Conservation (phyloP, 441 rosid genomes). For the Adansonia rubrostipa region DNA sequence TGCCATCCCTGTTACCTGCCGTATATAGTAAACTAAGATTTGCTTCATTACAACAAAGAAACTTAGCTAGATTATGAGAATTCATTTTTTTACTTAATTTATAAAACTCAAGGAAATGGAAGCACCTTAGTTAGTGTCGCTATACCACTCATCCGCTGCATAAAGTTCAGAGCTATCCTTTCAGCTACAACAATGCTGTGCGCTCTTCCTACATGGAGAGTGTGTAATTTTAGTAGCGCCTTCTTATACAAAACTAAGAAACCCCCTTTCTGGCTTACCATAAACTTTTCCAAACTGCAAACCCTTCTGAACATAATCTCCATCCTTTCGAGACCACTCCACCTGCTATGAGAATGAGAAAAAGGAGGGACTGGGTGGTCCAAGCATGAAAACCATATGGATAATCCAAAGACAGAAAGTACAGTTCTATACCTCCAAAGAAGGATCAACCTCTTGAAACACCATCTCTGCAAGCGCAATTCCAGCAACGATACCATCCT, state of each 20-base stretch:
- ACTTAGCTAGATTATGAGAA: background rate
- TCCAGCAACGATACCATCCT: slow-evolving; percentile 86
- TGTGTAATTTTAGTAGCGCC: background rate
- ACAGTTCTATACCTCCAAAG: slow-evolving; percentile 57
- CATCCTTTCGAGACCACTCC: slow-evolving; percentile 84
- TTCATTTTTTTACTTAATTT: slow-evolving; percentile 10
- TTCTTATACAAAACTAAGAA: background rate
- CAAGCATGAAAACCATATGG: slow-evolving; percentile 27
- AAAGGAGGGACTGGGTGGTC: background rate
- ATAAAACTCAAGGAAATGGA: slow-evolving; percentile 21
- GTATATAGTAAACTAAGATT: background rate
- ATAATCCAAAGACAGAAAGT: slow-evolving; percentile 23
- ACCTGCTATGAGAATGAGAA: slow-evolving; percentile 51
- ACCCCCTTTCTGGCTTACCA: slow-evolving; percentile 41
- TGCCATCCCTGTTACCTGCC: background rate
- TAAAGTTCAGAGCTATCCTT: slow-evolving; percentile 86
- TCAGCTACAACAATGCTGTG: slow-evolving; percentile 87
- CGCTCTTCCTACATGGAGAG: slow-evolving; percentile 59
- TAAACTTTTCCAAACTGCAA: slow-evolving; percentile 87
- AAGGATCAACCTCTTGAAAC: slow-evolving; percentile 80
- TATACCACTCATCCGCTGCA: slow-evolving; percentile 99
- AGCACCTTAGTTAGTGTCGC: slow-evolving; percentile 91
- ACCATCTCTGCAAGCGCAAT: slow-evolving; percentile 79
- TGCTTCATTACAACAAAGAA: slow-evolving; percentile 18
- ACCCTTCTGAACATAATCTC: slow-evolving; percentile 79